Evolutionary conservation across 75 land plant species (phyloP).

Genomic region (Isoetes taiwanensis): DNA sequence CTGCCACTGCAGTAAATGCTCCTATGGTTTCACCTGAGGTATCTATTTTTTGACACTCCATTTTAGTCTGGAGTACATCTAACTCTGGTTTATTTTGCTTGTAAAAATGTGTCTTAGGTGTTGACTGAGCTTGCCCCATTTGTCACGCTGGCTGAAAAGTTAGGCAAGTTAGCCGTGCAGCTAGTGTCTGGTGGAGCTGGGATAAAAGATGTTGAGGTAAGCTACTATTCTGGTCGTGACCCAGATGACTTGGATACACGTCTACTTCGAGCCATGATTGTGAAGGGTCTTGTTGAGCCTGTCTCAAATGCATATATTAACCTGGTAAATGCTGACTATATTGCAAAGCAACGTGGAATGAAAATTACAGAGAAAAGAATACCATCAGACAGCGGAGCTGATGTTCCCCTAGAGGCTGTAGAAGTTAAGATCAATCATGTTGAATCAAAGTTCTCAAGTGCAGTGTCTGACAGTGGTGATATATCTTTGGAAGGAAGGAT

Average conservation of each 20-base stretch:
- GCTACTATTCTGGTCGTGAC: conserved; percentile 43
- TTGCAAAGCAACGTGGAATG: conserved; percentile 70
- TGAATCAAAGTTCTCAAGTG: conserved; percentile 63
- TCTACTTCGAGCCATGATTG: conserved; percentile 79
- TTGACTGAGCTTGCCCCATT: conserved; percentile 70
- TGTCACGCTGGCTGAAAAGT: conserved; percentile 69
- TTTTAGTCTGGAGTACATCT: too few relatives aligned
- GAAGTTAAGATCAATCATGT: conserved; percentile 47
- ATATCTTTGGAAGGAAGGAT: conserved; percentile 52
- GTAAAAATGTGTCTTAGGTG: too few relatives aligned
- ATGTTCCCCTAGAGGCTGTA: conserved; percentile 51
- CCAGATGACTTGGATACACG: conserved; percentile 79
- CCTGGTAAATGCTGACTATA: conserved; percentile 83
- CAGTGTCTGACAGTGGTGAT: conserved; percentile 51
- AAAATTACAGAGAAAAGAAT: conserved; percentile 63
- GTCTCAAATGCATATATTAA: conserved; percentile 57
- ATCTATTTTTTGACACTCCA: too few relatives aligned
- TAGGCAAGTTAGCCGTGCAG: conserved; percentile 82
- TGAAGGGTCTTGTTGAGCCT: conserved; percentile 81
- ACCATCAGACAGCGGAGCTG: conserved; percentile 38
- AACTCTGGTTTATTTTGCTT: too few relatives aligned
- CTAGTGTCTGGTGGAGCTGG: conserved; percentile 77
- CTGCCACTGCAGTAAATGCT: conserved; percentile 94
- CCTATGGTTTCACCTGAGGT: conserved; percentile 94
- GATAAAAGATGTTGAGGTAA: conserved; percentile 53